These are phyloP conservation scores for Akebia trifoliata DNA, from an alignment of 164 flowering plant species.

Conservation along the genomic window DNA sequence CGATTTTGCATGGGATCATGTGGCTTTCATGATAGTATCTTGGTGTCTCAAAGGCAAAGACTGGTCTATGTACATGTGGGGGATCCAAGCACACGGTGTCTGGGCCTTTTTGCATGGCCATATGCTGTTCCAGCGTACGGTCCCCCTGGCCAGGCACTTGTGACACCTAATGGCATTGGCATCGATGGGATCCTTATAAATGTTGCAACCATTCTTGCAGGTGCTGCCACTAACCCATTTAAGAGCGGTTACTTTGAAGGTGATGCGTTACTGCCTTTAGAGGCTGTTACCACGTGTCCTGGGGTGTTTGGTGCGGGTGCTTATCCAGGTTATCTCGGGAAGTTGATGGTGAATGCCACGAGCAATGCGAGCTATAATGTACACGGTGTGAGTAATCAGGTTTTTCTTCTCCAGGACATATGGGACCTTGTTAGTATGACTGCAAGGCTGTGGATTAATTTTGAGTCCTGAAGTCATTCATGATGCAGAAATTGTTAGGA, in stretches of 20 bases:
- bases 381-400: conserved; percentile 19
- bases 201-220: conserved; percentile 36
- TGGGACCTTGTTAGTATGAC: conserved; percentile 28
- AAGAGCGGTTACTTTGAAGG: conserved; percentile 35
- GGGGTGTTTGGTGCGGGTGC: conserved; percentile 35
- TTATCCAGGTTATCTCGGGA: conserved; percentile 39
- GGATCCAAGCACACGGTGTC: conserved; percentile 29
- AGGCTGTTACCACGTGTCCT: conserved; percentile 36
- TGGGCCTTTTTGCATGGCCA: conserved; percentile 41
- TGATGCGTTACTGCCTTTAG: conserved; percentile 25
- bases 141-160: conserved; percentile 29
- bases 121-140: conserved; percentile 27
- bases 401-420: conserved; percentile 37
- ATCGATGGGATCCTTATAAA: conserved; percentile 36
- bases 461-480: background rate
- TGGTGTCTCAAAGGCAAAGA: conserved; percentile 4
- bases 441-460: conserved; percentile 21
- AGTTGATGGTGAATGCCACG: conserved; percentile 19
- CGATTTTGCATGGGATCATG: conserved; percentile 32
- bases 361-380: conserved; percentile 33
- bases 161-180: conserved; percentile 35
- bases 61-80: conserved; percentile 32
- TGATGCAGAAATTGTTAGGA: background rate
- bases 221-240: conserved; percentile 38
- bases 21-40: conserved; percentile 23